phyloP scores from a whole-genome alignment of 495 filamentous ascomycete genomes.

The Tuber umbilicatum region DNA sequence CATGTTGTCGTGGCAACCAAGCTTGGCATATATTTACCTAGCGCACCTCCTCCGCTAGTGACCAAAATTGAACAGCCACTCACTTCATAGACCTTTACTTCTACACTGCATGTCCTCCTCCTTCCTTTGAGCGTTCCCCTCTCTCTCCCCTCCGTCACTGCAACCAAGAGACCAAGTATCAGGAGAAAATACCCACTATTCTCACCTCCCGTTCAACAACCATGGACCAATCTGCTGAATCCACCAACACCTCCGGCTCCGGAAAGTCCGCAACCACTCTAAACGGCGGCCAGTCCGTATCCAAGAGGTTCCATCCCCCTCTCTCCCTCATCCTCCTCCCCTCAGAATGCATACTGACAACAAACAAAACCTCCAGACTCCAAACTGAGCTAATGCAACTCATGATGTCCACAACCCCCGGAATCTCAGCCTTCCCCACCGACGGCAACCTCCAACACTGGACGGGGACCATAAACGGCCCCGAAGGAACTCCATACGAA shows the following conservation, averaged over 20 bases:
- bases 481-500: constrained; percentile 80
- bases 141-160: background rate
- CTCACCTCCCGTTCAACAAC: constrained; percentile 8
- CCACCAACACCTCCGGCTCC: constrained; percentile 14
- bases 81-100: background rate
- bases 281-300: constrained; percentile 34
- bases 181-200: background rate
- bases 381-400: constrained; percentile 97
- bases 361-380: constrained; percentile 52
- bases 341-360: constrained; percentile 11
- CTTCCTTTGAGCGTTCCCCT: constrained; percentile 7
- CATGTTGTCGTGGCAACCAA: background rate
- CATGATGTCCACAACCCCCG: constrained; percentile 84
- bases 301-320: constrained; percentile 16
- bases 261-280: constrained; percentile 17
- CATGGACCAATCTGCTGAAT: constrained; percentile 31
- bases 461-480: constrained; percentile 89
- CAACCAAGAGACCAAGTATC: background rate
- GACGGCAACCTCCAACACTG: constrained; percentile 86
- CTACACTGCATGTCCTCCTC: constrained; percentile 10
- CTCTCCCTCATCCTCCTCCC: background rate
- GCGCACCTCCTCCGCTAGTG: background rate
- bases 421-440: constrained; percentile 90
- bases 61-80: background rate
- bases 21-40: background rate